Conservation (phyloP, 1,139 yeast species). For the Meyerozyma carpophila region DNA sequence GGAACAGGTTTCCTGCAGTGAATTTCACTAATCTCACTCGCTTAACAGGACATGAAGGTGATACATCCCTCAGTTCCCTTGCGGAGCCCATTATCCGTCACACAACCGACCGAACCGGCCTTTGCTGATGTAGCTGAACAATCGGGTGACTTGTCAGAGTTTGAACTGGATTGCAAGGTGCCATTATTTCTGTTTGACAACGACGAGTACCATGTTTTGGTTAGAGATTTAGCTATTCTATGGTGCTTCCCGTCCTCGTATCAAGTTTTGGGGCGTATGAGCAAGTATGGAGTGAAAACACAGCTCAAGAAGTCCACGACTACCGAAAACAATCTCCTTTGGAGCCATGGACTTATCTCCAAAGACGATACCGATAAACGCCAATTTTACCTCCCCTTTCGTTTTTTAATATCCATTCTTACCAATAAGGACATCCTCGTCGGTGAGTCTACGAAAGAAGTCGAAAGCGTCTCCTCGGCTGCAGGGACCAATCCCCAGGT, state of each 20-base stretch:
- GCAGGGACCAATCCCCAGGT: not conserved
- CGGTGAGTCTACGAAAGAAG: conserved; percentile 3
- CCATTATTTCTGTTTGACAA: not conserved
- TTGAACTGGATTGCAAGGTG: not conserved
- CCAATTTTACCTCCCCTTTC: conserved; percentile 26
- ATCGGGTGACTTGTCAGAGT: not conserved
- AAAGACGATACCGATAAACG: conserved; percentile 13
- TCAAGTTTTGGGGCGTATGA: conserved; percentile 26
- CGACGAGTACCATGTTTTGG: conserved; percentile 18
- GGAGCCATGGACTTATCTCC: conserved; percentile 16
- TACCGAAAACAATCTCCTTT: conserved; percentile 20
- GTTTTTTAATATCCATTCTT: conserved; percentile 15
- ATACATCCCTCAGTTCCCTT: not conserved
- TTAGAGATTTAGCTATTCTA: conserved; percentile 26
- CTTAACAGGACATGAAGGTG: not conserved
- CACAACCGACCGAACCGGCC: not conserved
- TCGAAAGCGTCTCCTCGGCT: not conserved
- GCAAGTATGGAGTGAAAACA: conserved; percentile 14
- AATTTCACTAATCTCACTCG: too few species aligned
- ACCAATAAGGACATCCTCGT: conserved; percentile 15
- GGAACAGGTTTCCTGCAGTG: not conserved
- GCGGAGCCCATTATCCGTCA: not conserved
- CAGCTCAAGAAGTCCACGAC: conserved; percentile 13
- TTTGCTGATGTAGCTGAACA: not conserved
- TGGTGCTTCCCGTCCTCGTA: conserved; percentile 44